Evolutionary conservation across 805 yeast species (phyloP).

Genomic region (Schwanniomyces sp.): DNA sequence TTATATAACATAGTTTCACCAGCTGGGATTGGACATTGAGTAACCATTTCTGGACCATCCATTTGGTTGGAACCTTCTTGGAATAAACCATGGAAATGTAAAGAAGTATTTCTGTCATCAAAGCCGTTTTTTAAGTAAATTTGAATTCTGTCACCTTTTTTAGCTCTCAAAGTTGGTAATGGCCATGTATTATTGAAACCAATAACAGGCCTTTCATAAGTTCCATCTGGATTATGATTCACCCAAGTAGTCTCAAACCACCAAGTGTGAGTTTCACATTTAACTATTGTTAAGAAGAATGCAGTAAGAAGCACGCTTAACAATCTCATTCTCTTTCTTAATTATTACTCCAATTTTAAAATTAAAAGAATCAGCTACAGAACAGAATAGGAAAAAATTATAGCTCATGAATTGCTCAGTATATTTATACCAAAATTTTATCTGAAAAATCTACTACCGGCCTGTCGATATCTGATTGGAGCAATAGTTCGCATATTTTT

Average conservation of each 20-base stretch:
- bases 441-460: neutral
- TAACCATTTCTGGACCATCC: slow-evolving; percentile 90
- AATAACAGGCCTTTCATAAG: slow-evolving; percentile 52
- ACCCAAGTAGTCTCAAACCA: slow-evolving; percentile 69
- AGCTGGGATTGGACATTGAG: slow-evolving; percentile 92
- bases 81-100: slow-evolving; percentile 95
- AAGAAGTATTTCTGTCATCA: slow-evolving; percentile 61
- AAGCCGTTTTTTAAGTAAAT: slow-evolving; percentile 77
- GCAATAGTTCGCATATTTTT: neutral
- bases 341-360: slow-evolving; percentile 8
- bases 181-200: slow-evolving; percentile 79
- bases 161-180: slow-evolving; percentile 78
- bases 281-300: slow-evolving; percentile 10
- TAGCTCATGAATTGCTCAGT: slow-evolving; percentile 4
- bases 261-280: slow-evolving; percentile 58
- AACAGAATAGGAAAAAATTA: slow-evolving; percentile 11
- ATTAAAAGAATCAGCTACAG: slow-evolving; percentile 10
- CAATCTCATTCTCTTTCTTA: slow-evolving; percentile 11
- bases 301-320: slow-evolving; percentile 10
- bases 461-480: neutral
- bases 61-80: slow-evolving; percentile 69
- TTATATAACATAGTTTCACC: slow-evolving; percentile 75
- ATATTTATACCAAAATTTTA: neutral
- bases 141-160: slow-evolving; percentile 76
- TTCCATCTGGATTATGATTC: slow-evolving; percentile 69